A percentile compares a stretch with the other conserved stretches of the same genome.
These are phyloP conservation scores for Oryza meyeriana DNA, from an alignment of 176 grass and related monocot genomes.

Conservation along the genomic window DNA sequence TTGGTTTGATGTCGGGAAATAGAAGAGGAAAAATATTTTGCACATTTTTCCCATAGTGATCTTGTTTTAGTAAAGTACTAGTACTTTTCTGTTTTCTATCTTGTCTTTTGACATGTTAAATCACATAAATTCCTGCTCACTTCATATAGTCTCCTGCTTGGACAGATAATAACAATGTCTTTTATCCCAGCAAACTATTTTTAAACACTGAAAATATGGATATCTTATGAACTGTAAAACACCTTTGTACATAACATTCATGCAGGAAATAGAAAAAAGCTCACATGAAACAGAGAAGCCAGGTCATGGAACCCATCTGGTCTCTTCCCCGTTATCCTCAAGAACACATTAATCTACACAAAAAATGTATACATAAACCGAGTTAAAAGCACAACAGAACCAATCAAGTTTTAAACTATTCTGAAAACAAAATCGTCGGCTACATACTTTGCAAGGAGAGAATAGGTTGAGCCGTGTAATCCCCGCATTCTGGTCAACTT, in stretches of 20 bases:
- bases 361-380: neutral
- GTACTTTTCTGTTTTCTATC: neutral
- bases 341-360: slow-evolving; percentile 85
- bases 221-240: neutral
- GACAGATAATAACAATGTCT: neutral
- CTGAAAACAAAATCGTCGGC: neutral
- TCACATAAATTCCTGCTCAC: neutral
- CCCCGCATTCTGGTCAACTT: slow-evolving; percentile 62
- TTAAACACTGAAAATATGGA: neutral
- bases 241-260: neutral
- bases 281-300: slow-evolving; percentile 98
- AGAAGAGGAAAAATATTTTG: neutral
- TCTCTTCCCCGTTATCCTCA: slow-evolving; percentile 93
- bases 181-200: neutral
- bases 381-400: neutral
- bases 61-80: neutral
- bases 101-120: slow-evolving; percentile 5
- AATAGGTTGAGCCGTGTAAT: slow-evolving; percentile 86
- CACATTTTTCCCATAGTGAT: neutral
- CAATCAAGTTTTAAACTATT: neutral
- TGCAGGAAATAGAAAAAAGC: slow-evolving; percentile 6
- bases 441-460: slow-evolving; percentile 91
- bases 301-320: slow-evolving; percentile 88
- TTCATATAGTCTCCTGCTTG: neutral
- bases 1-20: neutral